These are phyloP conservation scores for Cordyceps farinosa DNA, from an alignment of 2,329 filamentous ascomycete species.

Conservation along the genomic window DNA sequence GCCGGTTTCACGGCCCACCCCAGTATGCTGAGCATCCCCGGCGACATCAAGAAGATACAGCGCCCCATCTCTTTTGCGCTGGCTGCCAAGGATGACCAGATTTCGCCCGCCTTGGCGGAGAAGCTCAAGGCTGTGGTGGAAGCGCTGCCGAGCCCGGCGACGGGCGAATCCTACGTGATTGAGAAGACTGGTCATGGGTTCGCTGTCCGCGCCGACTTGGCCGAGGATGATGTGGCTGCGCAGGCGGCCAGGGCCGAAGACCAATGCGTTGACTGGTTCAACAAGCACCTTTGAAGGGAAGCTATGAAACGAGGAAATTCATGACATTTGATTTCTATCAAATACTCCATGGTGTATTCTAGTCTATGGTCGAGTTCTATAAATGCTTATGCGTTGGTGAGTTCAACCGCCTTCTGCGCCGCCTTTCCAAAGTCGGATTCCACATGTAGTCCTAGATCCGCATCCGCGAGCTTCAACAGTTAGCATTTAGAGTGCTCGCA, in stretches of 20 bases:
- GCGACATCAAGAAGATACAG: conserved; percentile 43
- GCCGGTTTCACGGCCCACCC: conserved; percentile 53
- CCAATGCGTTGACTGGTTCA: conserved; percentile 35
- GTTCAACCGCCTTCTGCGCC: conserved; percentile 23
- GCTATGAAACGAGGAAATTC: neutral
- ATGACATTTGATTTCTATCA: neutral
- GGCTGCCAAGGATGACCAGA: conserved; percentile 41
- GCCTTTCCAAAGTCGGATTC: conserved; percentile 29
- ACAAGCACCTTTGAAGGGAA: conserved; percentile 21
- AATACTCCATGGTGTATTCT: neutral
- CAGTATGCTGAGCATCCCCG: conserved; percentile 43
- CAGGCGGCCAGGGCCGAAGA: conserved; percentile 32
- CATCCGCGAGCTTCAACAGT: conserved; percentile 25
- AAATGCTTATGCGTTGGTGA: conserved; percentile 19
- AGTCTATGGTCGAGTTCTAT: neutral
- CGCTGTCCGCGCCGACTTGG: conserved; percentile 32
- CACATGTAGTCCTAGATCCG: conserved; percentile 25
- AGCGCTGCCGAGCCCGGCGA: conserved; percentile 29
- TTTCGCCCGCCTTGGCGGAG: conserved; percentile 33
- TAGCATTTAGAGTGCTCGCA: neutral
- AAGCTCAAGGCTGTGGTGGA: conserved; percentile 34
- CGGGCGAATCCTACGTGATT: conserved; percentile 38
- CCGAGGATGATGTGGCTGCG: conserved; percentile 24
- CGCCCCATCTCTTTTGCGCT: conserved; percentile 46
- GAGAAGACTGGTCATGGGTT: conserved; percentile 41